Percentiles rank a stretch among this genome's conserved stretches.
Conservation (phyloP, 352 stramenopile genomes). For the Pythium graminicola region DNA sequence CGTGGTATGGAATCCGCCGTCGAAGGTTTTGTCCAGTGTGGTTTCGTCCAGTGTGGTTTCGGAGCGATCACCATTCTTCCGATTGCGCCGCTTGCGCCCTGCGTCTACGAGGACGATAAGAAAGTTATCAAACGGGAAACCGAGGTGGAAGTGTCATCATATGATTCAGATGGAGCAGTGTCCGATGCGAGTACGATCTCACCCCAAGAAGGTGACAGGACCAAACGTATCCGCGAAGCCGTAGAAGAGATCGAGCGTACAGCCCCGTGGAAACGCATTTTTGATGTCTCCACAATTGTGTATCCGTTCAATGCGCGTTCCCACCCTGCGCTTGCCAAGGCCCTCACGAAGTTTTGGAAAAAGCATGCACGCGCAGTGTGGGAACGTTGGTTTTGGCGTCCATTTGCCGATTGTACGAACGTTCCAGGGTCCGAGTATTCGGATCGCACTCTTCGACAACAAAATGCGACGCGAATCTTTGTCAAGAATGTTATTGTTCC, state of each 20-base stretch:
- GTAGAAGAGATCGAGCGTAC: neutral
- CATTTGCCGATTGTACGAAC: neutral
- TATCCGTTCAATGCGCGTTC: constrained; percentile 9
- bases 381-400: constrained; percentile 16
- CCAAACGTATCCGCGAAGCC: neutral
- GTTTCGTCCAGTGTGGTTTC: neutral
- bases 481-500: constrained; percentile 1
- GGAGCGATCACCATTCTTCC: constrained; percentile 1
- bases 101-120: neutral
- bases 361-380: constrained; percentile 12
- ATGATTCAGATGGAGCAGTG: neutral
- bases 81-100: neutral
- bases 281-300: neutral
- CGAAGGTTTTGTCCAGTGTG: neutral
- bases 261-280: constrained; percentile 11
- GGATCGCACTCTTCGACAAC: constrained; percentile 5
- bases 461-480: neutral
- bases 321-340: neutral
- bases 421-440: neutral
- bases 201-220: neutral
- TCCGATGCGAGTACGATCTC: neutral
- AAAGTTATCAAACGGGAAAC: neutral
- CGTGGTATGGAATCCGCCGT: neutral
- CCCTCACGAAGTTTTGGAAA: constrained; percentile 4
- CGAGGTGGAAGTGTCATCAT: neutral